Evolutionary conservation across 148 eudicot genomes (phyloP).

Genomic region (Spergularia bocconei): DNA sequence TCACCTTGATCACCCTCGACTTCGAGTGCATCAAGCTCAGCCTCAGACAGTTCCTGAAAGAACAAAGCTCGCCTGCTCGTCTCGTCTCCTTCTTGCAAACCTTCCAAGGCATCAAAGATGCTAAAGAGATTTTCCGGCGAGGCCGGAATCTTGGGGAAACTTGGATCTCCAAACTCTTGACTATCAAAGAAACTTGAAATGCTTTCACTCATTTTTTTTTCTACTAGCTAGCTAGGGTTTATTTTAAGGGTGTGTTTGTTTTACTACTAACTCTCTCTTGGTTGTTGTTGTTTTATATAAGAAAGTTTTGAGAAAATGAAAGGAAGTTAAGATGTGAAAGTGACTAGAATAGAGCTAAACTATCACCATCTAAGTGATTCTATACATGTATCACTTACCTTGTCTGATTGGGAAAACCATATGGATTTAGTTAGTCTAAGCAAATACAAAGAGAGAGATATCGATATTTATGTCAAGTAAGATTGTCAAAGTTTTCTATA

Average conservation of each 20-base stretch:
- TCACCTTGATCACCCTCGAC: slow-evolving; percentile 4
- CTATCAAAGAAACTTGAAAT: slow-evolving; percentile 41
- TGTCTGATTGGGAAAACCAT: slow-evolving; percentile 7
- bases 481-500: background rate
- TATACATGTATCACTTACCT: slow-evolving; percentile 14
- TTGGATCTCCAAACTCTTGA: slow-evolving; percentile 28
- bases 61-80: background rate
- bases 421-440: background rate
- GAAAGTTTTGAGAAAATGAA: background rate
- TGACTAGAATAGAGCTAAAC: slow-evolving; percentile 10
- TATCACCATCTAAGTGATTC: slow-evolving; percentile 21
- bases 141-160: slow-evolving; percentile 19
- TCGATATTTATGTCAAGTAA: background rate
- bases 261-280: background rate
- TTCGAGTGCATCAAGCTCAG: slow-evolving; percentile 23
- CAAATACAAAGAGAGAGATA: background rate
- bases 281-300: background rate
- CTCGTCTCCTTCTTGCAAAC: slow-evolving; percentile 26
- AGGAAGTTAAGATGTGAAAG: background rate
- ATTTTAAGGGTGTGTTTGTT: background rate
- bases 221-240: slow-evolving; percentile 19
- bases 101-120: slow-evolving; percentile 53
- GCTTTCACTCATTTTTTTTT: slow-evolving; percentile 22
- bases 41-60: slow-evolving; percentile 26
- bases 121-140: slow-evolving; percentile 53